Percentiles rank a stretch among this genome's conserved stretches.
phyloP scores from a whole-genome alignment of 1,139 yeast species.

The Geotrichum europaeum region DNA sequence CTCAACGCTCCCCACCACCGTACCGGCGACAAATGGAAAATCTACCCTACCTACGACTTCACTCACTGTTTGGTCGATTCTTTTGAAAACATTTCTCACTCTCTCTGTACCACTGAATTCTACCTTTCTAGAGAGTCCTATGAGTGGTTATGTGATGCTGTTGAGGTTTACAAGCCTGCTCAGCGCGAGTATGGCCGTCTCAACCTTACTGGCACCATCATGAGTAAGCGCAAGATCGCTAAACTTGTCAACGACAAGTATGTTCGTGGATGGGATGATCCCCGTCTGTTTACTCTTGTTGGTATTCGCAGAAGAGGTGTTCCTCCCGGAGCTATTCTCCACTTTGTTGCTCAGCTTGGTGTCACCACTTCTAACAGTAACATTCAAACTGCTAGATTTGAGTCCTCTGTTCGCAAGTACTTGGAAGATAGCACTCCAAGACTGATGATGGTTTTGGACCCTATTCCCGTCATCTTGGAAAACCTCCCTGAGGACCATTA shows the following conservation, averaged over 20 bases:
- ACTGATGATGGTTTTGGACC: conserved; percentile 87
- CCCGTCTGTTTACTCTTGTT: conserved; percentile 89
- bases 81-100: conserved; percentile 90
- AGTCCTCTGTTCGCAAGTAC: conserved; percentile 77
- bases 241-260: conserved; percentile 72
- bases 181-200: conserved; percentile 98
- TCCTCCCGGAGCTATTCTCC: conserved; percentile 97
- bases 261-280: conserved; percentile 98
- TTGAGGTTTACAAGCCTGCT: conserved; percentile 94
- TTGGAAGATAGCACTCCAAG: conserved; percentile 92
- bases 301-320: conserved; percentile 96
- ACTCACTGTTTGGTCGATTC: conserved; percentile 99
- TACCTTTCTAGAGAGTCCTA: conserved; percentile 87
- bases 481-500: conserved; percentile 71
- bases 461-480: conserved; percentile 75
- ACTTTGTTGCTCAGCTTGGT: conserved; percentile 91
- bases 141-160: conserved; percentile 96
- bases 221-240: conserved; percentile 94
- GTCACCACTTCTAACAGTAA: conserved; percentile 91
- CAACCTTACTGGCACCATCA: conserved; percentile 87
- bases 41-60: conserved; percentile 97
- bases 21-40: conserved; percentile 95
- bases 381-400: conserved; percentile 86
- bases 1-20: conserved; percentile 89
- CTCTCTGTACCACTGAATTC: conserved; percentile 93